A percentile compares a stretch with the other conserved stretches of the same genome.
Evolutionary conservation across 495 filamentous ascomycete species (phyloP).

Genomic region (Articulospora tetracladia): DNA sequence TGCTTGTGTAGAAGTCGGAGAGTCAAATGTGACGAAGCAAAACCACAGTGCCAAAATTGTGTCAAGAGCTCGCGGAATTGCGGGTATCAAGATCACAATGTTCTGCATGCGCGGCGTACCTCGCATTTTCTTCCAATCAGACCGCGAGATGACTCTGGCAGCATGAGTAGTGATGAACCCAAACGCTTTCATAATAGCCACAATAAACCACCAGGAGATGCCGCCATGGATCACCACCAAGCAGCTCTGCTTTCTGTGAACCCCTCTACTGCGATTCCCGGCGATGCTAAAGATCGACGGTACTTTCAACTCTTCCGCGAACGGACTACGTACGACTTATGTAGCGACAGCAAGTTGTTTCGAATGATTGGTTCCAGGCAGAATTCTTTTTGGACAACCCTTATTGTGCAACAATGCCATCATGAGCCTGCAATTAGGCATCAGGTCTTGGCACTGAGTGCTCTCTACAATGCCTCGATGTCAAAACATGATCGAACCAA

Average conservation of each 20-base stretch:
- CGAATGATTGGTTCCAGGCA: constrained; percentile 51
- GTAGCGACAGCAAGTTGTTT: constrained; percentile 33
- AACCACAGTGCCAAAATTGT: neutral
- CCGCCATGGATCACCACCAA: too few relatives aligned
- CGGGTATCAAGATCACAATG: neutral
- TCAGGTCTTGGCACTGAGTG: constrained; percentile 58
- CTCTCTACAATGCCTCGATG: constrained; percentile 31
- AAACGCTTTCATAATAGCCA: neutral
- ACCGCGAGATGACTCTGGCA: neutral
- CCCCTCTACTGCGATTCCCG: constrained; percentile 8
- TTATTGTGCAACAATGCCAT: constrained; percentile 54
- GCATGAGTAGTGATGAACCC: neutral
- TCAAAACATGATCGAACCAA: constrained; percentile 5
- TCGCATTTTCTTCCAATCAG: neutral
- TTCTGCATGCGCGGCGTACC: neutral
- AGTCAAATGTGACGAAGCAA: constrained; percentile 1
- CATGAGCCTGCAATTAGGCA: constrained; percentile 58
- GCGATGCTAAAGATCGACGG: constrained; percentile 39
- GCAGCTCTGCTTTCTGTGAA: neutral
- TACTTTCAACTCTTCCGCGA: constrained; percentile 55
- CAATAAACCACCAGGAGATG: too few relatives aligned
- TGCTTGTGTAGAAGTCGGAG: neutral
- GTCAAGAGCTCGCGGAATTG: neutral
- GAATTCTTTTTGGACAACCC: constrained; percentile 54
- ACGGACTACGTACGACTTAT: too few relatives aligned